These are phyloP conservation scores for Penicillium samsonianum DNA, from an alignment of 495 filamentous ascomycete species.

Conservation along the genomic window DNA sequence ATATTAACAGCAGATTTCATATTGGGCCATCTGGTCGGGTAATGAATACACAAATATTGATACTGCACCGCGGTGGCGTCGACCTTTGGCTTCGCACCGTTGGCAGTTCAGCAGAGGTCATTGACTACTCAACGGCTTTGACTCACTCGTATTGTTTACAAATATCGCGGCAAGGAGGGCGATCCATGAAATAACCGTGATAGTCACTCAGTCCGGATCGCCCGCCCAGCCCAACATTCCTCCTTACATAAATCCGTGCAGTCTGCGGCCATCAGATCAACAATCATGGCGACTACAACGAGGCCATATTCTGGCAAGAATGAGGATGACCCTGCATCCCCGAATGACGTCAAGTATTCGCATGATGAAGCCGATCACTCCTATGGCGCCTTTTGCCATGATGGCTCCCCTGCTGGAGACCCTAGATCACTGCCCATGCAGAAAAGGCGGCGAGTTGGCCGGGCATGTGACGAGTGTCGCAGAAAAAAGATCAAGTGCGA, in stretches of 20 bases:
- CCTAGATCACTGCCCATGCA: slow-evolving; percentile 61
- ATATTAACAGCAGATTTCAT: too few species aligned
- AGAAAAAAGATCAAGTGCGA: slow-evolving; percentile 99
- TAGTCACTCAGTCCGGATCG: slow-evolving; percentile 18
- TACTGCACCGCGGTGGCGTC: too few species aligned
- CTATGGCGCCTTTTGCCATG: slow-evolving; percentile 24
- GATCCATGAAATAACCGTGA: slow-evolving; percentile 15
- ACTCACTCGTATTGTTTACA: too few species aligned
- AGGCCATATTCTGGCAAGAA: slow-evolving; percentile 29
- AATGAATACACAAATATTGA: too few species aligned
- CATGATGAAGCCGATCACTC: slow-evolving; percentile 39
- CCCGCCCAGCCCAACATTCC: slow-evolving; percentile 22
- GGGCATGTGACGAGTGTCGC: slow-evolving; percentile 96
- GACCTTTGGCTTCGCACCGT: too few species aligned
- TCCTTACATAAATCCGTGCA: slow-evolving; percentile 28
- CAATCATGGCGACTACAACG: slow-evolving; percentile 23
- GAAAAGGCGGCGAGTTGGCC: slow-evolving; percentile 84
- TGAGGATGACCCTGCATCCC: slow-evolving; percentile 37
- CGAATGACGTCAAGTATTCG: slow-evolving; percentile 24
- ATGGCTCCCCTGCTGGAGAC: slow-evolving; percentile 30
- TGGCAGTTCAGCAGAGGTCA: too few species aligned
- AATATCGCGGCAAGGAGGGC: slow-evolving; percentile 9
- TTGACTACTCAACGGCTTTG: too few species aligned
- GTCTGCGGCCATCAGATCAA: slow-evolving; percentile 4
- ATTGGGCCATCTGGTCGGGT: too few species aligned